A percentile compares a stretch with the other conserved stretches of the same genome.
Evolutionary conservation across 345 rosid genomes (phyloP).

Genomic region (Camelina neglecta): DNA sequence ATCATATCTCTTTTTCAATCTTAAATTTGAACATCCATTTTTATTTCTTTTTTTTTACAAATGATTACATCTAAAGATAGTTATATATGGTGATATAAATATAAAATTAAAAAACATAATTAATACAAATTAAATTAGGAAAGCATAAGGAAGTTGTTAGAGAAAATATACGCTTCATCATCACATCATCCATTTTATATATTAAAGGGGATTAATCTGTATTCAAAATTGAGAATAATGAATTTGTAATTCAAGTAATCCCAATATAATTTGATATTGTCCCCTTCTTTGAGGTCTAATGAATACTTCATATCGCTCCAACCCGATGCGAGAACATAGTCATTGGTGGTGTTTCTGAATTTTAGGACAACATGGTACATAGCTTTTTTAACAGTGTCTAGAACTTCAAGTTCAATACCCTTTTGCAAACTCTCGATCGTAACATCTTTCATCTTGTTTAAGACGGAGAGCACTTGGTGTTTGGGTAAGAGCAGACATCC

Average conservation of each 20-base stretch:
- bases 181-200: too few species aligned
- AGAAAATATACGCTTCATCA: neutral
- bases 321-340: neutral
- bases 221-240: slow-evolving; percentile 2
- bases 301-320: neutral
- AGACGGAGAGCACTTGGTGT: neutral
- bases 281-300: neutral
- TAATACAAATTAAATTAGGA: neutral
- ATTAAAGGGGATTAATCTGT: neutral
- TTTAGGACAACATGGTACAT: neutral
- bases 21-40: too few species aligned
- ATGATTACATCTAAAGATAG: too few species aligned
- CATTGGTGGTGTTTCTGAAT: neutral
- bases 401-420: slow-evolving; percentile 1
- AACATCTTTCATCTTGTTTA: neutral
- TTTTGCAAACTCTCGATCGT: neutral
- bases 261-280: neutral
- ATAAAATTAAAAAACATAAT: too few species aligned
- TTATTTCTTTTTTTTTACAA: too few species aligned
- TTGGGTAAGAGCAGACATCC: neutral
- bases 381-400: neutral
- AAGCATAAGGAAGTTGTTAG: neutral
- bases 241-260: neutral
- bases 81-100: too few species aligned
- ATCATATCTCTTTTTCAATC: too few species aligned